Base-by-base conservation (phyloP, 1,284 basidiomycete genomes). In the Porodaedalea pini region DNA sequence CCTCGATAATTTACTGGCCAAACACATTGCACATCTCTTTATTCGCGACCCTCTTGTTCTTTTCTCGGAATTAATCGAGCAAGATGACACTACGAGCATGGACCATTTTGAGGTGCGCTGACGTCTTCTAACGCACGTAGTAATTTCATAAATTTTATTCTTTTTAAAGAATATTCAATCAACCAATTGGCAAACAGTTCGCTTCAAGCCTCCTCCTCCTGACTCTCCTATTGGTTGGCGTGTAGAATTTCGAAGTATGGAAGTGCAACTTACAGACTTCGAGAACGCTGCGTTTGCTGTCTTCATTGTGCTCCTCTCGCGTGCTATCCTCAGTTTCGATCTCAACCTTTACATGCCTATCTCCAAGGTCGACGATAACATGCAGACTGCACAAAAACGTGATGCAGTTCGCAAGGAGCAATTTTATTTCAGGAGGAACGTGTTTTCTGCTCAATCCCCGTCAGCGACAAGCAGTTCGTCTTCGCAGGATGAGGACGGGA, bases 161-260 rank as follows among this genome's bases (percentile, higher is more conserved):
- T 8, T 8, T 61, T 47, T 21, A 8, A 62, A 93, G 89, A 99
- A 98, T 68, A 88, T 99, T 34, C 97, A 99, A 82, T 97, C 94
- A 4, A 99, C 97, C 7, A 99, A 99, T 70, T 99, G 97, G 97
- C 97, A 99, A 75, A 98, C 97, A 0, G 80, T 99, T 56, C 86
- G 97, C 31, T 99, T 99, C 82, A 99, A 99, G 72, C 97, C 97
- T 4, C 97, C 97, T 5, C 94, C 94, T 31, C 87, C 90, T 1
- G 87, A 92, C 57, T 94, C 93, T 1, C 70, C 84, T 17, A 98
- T 99, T 59, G 97, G 97, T 27, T 99, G 97, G 97, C 82, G 97
- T 43, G 95, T 99, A 17, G 97, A 99, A 71, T 99, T 99, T 75
- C 81, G 97, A 51, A 92, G 90, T 66, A 99, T 99, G 97, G 97